Evolutionary conservation across 495 filamentous ascomycete species (phyloP).

Genomic region (Xylaria acuta): DNA sequence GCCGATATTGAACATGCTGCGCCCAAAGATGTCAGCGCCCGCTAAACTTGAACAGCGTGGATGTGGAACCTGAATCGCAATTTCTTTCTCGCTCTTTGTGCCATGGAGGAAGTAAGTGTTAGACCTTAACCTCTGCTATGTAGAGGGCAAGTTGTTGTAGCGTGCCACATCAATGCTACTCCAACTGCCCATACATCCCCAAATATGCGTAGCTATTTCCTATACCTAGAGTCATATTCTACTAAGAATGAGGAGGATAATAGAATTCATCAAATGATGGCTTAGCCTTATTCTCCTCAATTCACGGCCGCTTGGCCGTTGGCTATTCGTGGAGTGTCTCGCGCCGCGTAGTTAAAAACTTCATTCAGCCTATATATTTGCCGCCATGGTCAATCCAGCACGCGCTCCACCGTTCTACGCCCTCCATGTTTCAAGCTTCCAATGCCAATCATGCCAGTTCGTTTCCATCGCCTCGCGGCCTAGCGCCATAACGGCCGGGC

Average conservation of each 20-base stretch:
- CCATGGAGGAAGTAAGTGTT: background rate
- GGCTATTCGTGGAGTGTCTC: conserved; percentile 3
- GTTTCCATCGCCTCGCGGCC: background rate
- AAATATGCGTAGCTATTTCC: background rate
- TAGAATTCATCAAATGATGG: background rate
- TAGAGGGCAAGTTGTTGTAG: background rate
- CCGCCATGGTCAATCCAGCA: background rate
- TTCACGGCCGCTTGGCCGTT: background rate
- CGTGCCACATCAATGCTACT: background rate
- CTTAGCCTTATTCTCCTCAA: conserved; percentile 4
- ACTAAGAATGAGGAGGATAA: background rate
- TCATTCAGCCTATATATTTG: conserved; percentile 27
- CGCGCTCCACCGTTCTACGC: background rate
- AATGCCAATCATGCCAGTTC: background rate
- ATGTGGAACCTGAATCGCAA: background rate
- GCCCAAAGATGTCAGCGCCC: background rate
- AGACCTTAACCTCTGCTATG: background rate
- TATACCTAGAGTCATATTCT: background rate
- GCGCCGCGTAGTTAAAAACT: conserved; percentile 1
- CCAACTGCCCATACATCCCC: background rate
- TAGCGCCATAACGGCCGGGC: background rate
- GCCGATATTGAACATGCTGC: background rate
- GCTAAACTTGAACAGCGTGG: background rate
- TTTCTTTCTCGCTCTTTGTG: background rate
- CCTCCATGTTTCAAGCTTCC: background rate